These are phyloP conservation scores for Setomelanomma holmii DNA, from an alignment of 2,329 filamentous ascomycete genomes.

Conservation along the genomic window DNA sequence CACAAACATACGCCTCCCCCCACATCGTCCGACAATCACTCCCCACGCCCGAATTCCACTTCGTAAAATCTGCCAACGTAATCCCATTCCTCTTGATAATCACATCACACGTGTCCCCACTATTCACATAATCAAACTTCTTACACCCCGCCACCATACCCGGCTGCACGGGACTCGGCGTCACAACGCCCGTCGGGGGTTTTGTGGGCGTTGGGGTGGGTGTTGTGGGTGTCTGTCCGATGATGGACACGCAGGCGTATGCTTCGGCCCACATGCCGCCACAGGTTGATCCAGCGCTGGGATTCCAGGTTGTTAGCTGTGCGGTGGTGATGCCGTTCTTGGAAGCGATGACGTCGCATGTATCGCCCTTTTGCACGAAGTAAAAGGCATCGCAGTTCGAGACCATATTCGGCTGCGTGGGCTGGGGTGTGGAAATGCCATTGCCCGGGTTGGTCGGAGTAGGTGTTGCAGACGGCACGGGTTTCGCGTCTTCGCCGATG, in stretches of 20 bases:
- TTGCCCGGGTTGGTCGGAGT: background rate
- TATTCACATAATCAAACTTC: constrained; percentile 8
- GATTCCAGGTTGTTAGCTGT: background rate
- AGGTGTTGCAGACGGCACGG: background rate
- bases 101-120: constrained; percentile 3
- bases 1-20: constrained; percentile 12
- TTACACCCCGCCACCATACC: constrained; percentile 14
- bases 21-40: constrained; percentile 12
- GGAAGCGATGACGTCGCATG: background rate
- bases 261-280: background rate
- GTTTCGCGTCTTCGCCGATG: too few relatives aligned
- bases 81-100: constrained; percentile 10
- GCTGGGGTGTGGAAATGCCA: background rate
- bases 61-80: constrained; percentile 9
- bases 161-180: constrained; percentile 6
- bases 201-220: constrained; percentile 7
- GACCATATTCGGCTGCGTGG: background rate
- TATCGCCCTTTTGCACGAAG: background rate
- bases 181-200: constrained; percentile 8
- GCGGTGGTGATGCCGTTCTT: background rate
- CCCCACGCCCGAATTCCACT: constrained; percentile 18
- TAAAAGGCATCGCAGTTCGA: background rate
- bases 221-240: constrained; percentile 2
- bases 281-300: background rate
- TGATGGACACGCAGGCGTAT: background rate